A percentile compares a stretch with the other conserved stretches of the same genome.
Evolutionary conservation across 2,329 filamentous ascomycete genomes (phyloP).

Genomic region (Fusarium bactridioides): DNA sequence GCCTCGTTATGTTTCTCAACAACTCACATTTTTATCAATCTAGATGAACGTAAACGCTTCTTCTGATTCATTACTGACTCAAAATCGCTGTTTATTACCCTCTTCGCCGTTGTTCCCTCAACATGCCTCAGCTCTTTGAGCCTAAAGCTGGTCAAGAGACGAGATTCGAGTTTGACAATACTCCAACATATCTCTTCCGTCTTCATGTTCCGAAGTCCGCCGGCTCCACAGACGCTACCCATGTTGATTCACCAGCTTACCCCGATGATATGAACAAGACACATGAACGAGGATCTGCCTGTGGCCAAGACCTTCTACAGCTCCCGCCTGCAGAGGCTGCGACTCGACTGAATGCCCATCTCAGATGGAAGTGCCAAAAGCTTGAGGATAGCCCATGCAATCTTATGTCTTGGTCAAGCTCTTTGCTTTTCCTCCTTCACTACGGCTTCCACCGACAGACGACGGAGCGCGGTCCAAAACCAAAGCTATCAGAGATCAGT

Average conservation of each 20-base stretch:
- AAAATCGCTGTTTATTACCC: neutral
- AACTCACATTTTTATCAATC: too few species aligned
- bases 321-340: neutral
- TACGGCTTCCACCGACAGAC: neutral
- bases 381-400: neutral
- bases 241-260: neutral
- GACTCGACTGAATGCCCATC: neutral
- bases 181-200: neutral
- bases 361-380: neutral
- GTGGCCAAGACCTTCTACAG: neutral
- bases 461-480: accelerated
- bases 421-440: neutral
- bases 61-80: neutral
- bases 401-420: neutral
- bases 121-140: accelerated
- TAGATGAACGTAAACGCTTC: neutral
- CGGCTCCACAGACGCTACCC: too few species aligned
- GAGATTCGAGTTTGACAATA: accelerated
- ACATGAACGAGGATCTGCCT: neutral
- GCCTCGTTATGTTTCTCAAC: too few species aligned
- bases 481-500: accelerated
- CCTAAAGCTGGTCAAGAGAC: neutral
- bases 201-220: neutral
- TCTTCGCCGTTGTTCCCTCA: neutral
- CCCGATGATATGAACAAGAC: neutral